A percentile compares a stretch with the other conserved stretches of the same genome.
These are phyloP conservation scores for Xenoacremonium recifei DNA, from an alignment of 2,329 filamentous ascomycete genomes.

Conservation along the genomic window DNA sequence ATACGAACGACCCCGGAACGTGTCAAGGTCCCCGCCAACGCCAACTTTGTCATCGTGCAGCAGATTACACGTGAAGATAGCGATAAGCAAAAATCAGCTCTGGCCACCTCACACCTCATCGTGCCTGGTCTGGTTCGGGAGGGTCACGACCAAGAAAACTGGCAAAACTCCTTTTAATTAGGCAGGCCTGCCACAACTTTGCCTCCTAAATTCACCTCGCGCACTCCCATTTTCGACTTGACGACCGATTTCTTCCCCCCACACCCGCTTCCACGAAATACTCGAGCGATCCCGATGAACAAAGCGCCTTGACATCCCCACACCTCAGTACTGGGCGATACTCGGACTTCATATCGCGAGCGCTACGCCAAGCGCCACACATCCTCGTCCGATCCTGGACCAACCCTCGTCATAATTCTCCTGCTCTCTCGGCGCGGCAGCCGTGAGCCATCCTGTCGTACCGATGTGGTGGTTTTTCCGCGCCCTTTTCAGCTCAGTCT, in stretches of 20 bases:
- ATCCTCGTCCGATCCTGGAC: no score
- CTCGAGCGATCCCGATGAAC: no score
- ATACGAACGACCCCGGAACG: no score
- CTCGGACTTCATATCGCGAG: no score
- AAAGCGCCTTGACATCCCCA: no score
- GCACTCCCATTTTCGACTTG: no score
- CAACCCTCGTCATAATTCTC: slow-evolving; percentile 11
- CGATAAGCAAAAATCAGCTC: slow-evolving; percentile 27
- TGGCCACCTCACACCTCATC: slow-evolving; percentile 29
- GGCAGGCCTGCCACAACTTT: neutral
- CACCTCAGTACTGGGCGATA: no score
- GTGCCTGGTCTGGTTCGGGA: slow-evolving; percentile 15
- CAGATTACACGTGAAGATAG: slow-evolving; percentile 32
- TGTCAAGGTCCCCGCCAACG: no score
- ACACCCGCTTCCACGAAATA: no score
- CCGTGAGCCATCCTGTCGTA: slow-evolving; percentile 30
- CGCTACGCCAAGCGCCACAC: no score
- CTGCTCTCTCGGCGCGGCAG: slow-evolving; percentile 24
- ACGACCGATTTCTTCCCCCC: no score
- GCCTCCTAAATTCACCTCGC: neutral
- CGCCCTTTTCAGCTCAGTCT: slow-evolving; percentile 75
- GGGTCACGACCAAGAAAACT: neutral
- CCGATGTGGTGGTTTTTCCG: slow-evolving; percentile 82
- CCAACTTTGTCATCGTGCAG: no score
- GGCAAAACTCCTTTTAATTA: slow-evolving; percentile 3